Base-by-base conservation (phyloP, 306 rosid species). In the Begonia masoniana region DNA sequence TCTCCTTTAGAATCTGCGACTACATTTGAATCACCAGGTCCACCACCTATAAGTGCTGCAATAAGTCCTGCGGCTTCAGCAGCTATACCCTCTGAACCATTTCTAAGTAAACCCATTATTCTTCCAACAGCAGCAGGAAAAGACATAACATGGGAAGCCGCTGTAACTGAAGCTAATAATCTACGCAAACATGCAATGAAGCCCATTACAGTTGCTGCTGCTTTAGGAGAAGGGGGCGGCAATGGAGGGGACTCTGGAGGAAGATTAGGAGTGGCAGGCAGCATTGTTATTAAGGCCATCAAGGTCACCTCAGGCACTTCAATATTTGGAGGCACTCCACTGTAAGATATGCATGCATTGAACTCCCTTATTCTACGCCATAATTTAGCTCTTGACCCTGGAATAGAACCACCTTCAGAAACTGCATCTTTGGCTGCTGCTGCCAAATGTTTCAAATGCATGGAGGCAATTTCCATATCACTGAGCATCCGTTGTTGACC, bases 351-450 rank as follows among this genome's bases (percentile, higher is more conserved):
- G 66, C 95, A 86, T 10, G 96, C 99, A 83, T 92, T 92, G 71
- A 92, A 92, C 87, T 92, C 99, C 75, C 99, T 81, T 70, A 92
- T 92, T 86, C 99, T 83, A 47, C 99, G 96, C 96, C 99, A 92
- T 55, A 92, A 70, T 79, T 81, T 92, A 74, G 99, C 99, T 74
- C 96, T 83, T 62, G 99, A 86, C 71, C 99, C 99, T 59, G 96
- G 99, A 65, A 92, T 67, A n/a, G 92, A 76, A 74, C 99, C 99
- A 64, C 94, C 87, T 81, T 92, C 99, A 51, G 96, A 83, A 72
- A 86, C 96, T n/a, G 99, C 99, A 68, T 92, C 99, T 68, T 83
- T 92, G 62, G 99, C 96, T 68, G 96, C 71, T 46, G 85, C 86
- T 43, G 96, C 96, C 57, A 92, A 80, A 70, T 92, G 88, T 77